A percentile compares a stretch with the other conserved stretches of the same genome.
Evolutionary conservation across 208 protist species (phyloP).

Genomic region (Trypanosomatidae sp.): DNA sequence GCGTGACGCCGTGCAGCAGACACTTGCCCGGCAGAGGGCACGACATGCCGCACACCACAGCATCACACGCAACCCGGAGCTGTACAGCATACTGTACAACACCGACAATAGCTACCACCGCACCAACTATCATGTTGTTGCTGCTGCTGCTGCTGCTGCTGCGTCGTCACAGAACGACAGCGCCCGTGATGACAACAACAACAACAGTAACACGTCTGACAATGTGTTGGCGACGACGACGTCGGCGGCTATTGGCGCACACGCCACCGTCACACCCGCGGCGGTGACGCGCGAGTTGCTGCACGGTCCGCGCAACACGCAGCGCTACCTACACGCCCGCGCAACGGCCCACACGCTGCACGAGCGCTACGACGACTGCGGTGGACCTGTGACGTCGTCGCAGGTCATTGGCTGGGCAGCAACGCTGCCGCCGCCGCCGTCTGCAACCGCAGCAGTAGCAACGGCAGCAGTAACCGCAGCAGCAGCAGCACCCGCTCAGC

Average conservation of each 20-base stretch:
- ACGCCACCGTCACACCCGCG: neutral
- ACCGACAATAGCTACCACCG: slow-evolving; percentile 1
- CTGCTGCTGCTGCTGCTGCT: too few relatives aligned
- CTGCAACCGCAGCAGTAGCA: too few relatives aligned
- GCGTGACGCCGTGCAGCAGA: slow-evolving; percentile 30
- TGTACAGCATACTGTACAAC: slow-evolving; percentile 25
- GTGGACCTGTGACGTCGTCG: slow-evolving; percentile 24
- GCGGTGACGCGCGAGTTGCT: neutral
- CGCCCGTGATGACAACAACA: neutral
- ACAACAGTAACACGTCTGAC: neutral
- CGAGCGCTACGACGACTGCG: slow-evolving; percentile 20
- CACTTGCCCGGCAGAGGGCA: slow-evolving; percentile 18
- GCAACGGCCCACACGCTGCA: slow-evolving; percentile 11
- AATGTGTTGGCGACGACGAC: neutral
- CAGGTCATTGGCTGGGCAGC: slow-evolving; percentile 37
- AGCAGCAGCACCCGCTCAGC: too few relatives aligned
- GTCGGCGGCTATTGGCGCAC: neutral
- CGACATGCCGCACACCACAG: slow-evolving; percentile 13
- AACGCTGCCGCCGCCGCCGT: slow-evolving; percentile 2
- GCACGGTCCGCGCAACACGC: slow-evolving; percentile 2
- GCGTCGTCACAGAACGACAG: too few relatives aligned
- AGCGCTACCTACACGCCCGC: slow-evolving; percentile 24
- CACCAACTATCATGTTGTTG: neutral
- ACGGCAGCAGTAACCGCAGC: too few relatives aligned
- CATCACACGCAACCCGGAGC: slow-evolving; percentile 23